Base-by-base conservation (phyloP, 306 rosid species). In the Quercus berberidifolia region DNA sequence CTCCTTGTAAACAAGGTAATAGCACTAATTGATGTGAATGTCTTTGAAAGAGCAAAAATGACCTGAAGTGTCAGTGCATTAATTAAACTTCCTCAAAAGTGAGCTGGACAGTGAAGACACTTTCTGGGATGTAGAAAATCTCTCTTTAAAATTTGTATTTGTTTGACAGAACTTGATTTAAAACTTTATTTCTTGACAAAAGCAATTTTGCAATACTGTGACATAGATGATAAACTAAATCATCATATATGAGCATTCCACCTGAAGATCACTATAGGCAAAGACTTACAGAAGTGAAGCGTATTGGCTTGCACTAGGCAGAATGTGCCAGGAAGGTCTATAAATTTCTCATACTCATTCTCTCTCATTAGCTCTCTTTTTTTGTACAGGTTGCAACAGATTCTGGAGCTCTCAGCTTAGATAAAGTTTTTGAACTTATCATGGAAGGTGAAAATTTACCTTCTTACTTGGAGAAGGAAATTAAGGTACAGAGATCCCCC, bases 371-470 rank as follows among this genome's bases (percentile, higher is more conserved):
- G 33, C 64, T 69, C 68, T 71, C 51, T 57, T 78, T 35, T 35
- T 76, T 79, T 81, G 46, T 33, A 82, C 81, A 94, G 99, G 89
- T 89, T 63, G 90, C 91, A 38, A 81, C 76, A 20, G 98, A 95
- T 87, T 87, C 85, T 71, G 97, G 98, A 75, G 94, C 68, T 18
- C 88, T 91, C 4, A 69, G 86, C 79, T 80, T 92, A 59, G 91
- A 88, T 60, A 88, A 90, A 87, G 92, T 95, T 70, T 85, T 78
- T 76, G 88, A 91, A 80, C 83, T 91, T 75, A 64, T 91, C 23
- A 76, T 7, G 38, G 92, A 89, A 82, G 99, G 96, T 81, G 97
- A 90, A 88, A 92, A 82, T 72, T 86, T 95, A 73, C 97, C 94
- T 14, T 86, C 91, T 84, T 80, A 74, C 77, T 86, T 90, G 59